Base-by-base conservation (phyloP, 192 early-diverging fungal species). In the Fimicolochytrium jonesii region DNA sequence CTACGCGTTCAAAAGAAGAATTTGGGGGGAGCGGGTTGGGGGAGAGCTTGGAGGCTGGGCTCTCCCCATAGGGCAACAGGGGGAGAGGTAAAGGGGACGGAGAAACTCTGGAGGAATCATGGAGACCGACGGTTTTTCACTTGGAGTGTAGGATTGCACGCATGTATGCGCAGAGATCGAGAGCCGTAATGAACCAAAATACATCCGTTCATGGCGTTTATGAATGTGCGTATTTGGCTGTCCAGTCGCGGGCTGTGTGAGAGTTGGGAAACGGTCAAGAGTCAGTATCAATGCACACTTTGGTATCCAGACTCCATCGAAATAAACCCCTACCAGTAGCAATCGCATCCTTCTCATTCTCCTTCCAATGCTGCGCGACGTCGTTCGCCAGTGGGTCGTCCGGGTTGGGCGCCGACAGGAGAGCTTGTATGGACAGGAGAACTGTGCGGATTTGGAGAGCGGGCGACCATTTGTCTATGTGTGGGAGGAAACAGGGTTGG, bases 311-410 rank as follows among this genome's bases (percentile, higher is more conserved):
- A 6, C 9, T 31, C 5, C 11, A 31, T 52, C 22, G 29, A 10
- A 4, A 36, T 17, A 31, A 33, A 37, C 39, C 4, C 36, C 5
- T n/a, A 80, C 80, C 92, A 48, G 88, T 93, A 28, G 80, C 77
- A 63, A 98, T 93, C 31, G 96, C 96, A 34, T 74, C 86, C 67
- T 86, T 88, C 72, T 97, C 93, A 75, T 98, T 88, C 31, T 94
- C 90, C 77, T 98, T 98, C 96, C 96, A 98, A 68, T 95, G 92
- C 69, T 97, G 92, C 17, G 96, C 96, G 63, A 98, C 94, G 66
- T 98, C 93, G 72, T 98, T 98, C 42, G 92, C 94, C 22, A 98
- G 78, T 13, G 96, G 96, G 72, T 98, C 96, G 66, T 98, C 96
- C 25, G 96, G 96, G 66, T 98, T 98, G 43, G 96, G 96, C 9